phyloP scores from a whole-genome alignment of 768 basidiomycete species.

The Chalciporus sphaerocephalus region DNA sequence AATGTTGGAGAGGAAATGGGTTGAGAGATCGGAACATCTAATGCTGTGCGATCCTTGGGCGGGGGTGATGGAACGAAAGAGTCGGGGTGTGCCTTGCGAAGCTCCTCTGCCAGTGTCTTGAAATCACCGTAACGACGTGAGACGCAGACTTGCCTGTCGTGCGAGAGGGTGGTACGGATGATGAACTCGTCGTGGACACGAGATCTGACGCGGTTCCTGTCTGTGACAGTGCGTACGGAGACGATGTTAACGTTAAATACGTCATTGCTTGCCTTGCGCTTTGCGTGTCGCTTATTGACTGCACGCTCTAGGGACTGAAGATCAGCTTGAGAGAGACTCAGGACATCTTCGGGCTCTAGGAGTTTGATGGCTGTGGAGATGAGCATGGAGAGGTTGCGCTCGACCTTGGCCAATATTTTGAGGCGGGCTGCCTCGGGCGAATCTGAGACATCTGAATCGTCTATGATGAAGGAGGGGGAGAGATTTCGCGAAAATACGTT shows the following conservation, averaged over 20 bases:
- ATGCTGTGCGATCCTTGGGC: slow-evolving; percentile 78
- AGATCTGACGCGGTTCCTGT: slow-evolving; percentile 82
- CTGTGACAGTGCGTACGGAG: slow-evolving; percentile 75
- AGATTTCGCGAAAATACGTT: slow-evolving; percentile 80
- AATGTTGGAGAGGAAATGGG: background rate
- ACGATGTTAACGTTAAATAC: slow-evolving; percentile 90
- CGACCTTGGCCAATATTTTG: slow-evolving; percentile 70
- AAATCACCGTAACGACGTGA: slow-evolving; percentile 96
- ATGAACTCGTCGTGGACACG: slow-evolving; percentile 95
- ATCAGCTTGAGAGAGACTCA: slow-evolving; percentile 82
- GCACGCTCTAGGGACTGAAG: slow-evolving; percentile 72
- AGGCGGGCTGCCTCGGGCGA: slow-evolving; percentile 56
- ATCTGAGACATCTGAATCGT: slow-evolving; percentile 45
- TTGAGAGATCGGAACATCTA: slow-evolving; percentile 40
- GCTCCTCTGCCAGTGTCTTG: slow-evolving; percentile 81
- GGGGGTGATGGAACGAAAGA: slow-evolving; percentile 81
- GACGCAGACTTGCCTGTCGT: slow-evolving; percentile 76
- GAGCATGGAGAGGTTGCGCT: slow-evolving; percentile 82
- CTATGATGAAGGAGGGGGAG: slow-evolving; percentile 54
- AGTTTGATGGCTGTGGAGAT: slow-evolving; percentile 80
- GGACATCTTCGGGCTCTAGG: slow-evolving; percentile 81
- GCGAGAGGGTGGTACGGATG: slow-evolving; percentile 75
- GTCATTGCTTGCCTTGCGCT: slow-evolving; percentile 42
- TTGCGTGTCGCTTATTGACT: slow-evolving; percentile 58
- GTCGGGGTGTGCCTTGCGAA: slow-evolving; percentile 82